Percentiles rank a stretch among this genome's conserved stretches.
phyloP scores from a whole-genome alignment of 2,329 filamentous ascomycete genomes.

The Phaeomoniella chlamydospora region DNA sequence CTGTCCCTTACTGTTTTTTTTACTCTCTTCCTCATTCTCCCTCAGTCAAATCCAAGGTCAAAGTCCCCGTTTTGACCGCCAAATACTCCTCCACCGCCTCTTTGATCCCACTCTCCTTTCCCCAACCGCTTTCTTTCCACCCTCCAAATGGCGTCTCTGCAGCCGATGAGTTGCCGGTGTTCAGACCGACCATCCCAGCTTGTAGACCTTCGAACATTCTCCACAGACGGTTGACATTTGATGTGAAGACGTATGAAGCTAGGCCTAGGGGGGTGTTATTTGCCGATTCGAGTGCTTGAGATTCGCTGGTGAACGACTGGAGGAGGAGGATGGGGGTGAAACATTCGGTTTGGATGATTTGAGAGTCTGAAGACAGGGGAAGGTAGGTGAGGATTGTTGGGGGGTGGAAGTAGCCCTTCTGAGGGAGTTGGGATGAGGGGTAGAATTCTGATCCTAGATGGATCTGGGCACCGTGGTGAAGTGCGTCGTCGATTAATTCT shows the following conservation, averaged over 20 bases:
- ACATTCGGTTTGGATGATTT: too few species aligned
- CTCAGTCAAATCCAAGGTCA: constrained; percentile 49
- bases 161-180: constrained; percentile 44
- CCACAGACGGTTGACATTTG: constrained; percentile 52
- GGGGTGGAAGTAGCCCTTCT: constrained; percentile 63
- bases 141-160: constrained; percentile 54
- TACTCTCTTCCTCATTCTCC: too few species aligned
- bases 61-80: constrained; percentile 50
- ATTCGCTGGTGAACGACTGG: too few species aligned
- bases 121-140: constrained; percentile 54
- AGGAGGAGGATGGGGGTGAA: too few species aligned
- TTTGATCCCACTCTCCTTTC: constrained; percentile 53
- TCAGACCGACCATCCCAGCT: constrained; percentile 53
- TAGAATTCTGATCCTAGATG: constrained; percentile 39
- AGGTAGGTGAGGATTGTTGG: constrained; percentile 49
- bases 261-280: constrained; percentile 52
- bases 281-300: too few species aligned
- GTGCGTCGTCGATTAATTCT: constrained; percentile 50
- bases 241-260: constrained; percentile 55
- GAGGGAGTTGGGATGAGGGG: constrained; percentile 16
- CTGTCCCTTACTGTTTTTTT: too few species aligned
- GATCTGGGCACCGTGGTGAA: constrained; percentile 46
- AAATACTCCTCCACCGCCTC: constrained; percentile 49
- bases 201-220: constrained; percentile 52
- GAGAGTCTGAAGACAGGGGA: too few species aligned